phyloP scores from a whole-genome alignment of 2,329 filamentous ascomycete genomes.

The Gnomoniopsis sp. region DNA sequence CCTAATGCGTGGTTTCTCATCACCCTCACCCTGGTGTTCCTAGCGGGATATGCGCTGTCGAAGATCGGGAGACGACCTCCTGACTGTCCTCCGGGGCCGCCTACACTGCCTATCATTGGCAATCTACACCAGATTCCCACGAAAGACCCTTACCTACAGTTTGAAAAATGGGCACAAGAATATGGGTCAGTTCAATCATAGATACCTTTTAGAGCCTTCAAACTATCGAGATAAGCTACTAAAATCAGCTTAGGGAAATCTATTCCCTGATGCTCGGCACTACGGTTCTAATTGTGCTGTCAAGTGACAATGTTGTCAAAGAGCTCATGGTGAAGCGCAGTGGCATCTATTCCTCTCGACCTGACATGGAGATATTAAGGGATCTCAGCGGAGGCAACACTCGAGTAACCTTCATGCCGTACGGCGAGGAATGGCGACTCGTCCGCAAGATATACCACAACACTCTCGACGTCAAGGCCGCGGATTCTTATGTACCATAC shows the following conservation, averaged over 20 bases:
- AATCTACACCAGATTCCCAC: slow-evolving; percentile 48
- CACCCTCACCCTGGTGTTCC: background rate
- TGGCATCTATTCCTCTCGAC: slow-evolving; percentile 45
- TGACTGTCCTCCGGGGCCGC: slow-evolving; percentile 45
- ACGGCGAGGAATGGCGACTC: slow-evolving; percentile 33
- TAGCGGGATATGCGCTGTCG: background rate
- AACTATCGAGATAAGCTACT: slow-evolving; percentile 48
- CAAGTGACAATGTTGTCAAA: slow-evolving; percentile 41
- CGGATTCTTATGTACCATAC: slow-evolving; percentile 49
- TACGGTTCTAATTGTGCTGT: slow-evolving; percentile 43
- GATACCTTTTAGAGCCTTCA: too few species aligned
- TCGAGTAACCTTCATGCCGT: slow-evolving; percentile 19
- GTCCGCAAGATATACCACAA: slow-evolving; percentile 38
- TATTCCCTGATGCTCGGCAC: slow-evolving; percentile 50
- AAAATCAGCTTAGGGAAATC: slow-evolving; percentile 41
- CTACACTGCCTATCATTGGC: slow-evolving; percentile 46
- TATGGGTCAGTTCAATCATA: slow-evolving; percentile 49
- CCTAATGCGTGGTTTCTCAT: background rate
- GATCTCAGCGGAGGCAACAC: background rate
- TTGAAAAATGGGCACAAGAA: slow-evolving; percentile 48
- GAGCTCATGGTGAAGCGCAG: slow-evolving; percentile 50
- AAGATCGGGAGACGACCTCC: slow-evolving; percentile 25
- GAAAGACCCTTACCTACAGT: slow-evolving; percentile 39
- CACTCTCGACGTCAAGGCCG: slow-evolving; percentile 43
- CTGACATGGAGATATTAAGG: slow-evolving; percentile 15